phyloP scores from a whole-genome alignment of 768 basidiomycete genomes.

The Suillus occidentalis region DNA sequence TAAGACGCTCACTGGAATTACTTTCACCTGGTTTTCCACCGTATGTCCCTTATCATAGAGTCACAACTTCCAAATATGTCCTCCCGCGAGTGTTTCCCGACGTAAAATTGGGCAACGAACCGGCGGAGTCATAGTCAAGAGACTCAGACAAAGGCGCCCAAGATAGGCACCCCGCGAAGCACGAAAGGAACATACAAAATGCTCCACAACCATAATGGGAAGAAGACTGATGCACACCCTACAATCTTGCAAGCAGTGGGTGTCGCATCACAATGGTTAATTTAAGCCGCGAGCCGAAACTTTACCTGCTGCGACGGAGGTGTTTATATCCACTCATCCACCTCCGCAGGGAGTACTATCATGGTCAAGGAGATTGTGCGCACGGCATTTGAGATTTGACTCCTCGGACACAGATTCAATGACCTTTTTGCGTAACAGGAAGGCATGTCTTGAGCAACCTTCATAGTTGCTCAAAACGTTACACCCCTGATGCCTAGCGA shows the following conservation, averaged over 20 bases:
- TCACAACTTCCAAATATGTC: slow-evolving; percentile 1
- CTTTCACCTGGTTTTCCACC: background rate
- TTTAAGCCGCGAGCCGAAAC: background rate
- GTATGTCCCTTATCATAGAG: slow-evolving; percentile 1
- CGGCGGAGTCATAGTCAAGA: background rate
- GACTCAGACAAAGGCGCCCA: background rate
- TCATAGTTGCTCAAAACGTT: background rate
- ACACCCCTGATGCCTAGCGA: background rate
- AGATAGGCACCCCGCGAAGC: background rate
- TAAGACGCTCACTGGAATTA: background rate
- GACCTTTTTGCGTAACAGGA: background rate
- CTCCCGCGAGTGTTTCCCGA: slow-evolving; percentile 2
- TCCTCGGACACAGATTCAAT: background rate
- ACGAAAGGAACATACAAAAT: background rate
- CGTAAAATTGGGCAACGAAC: background rate
- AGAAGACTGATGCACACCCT: background rate
- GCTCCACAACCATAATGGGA: background rate
- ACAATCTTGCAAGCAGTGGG: background rate
- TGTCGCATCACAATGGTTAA: background rate
- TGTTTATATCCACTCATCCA: background rate
- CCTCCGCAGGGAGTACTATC: background rate
- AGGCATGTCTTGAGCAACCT: background rate
- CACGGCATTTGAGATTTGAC: background rate
- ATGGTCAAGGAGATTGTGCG: background rate
- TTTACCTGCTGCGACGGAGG: background rate